Evolutionary conservation across 331 rosid species (phyloP), one percentile per base, ranked within the genome.

Genomic region (Prunus yedoensis): DNA sequence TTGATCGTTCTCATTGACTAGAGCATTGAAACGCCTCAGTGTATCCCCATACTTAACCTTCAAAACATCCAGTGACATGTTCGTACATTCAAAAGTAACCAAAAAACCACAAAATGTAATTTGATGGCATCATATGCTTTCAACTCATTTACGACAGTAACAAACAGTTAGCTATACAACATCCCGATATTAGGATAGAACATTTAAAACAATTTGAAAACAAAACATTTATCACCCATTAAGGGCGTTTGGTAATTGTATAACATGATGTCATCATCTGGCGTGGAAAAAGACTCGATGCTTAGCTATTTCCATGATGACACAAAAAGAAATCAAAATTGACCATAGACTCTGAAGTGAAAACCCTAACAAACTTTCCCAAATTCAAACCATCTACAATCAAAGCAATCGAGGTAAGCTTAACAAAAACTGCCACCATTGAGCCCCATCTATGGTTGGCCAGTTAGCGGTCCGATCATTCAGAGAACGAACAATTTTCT

Each of bases 11-110:
- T 83, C 89, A 50, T 79, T 72, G 25, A 88, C 74, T n/a, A 23
- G 49, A 15, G 85, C 98, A 81, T 57, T 88, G 73, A 95, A 91
- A 46, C 99, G 99, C 87, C 98, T 80, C 41, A 95, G 93, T 16
- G 84, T 83, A 56, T 91, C 90, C 65, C 84, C 96, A 86, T 83
- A 80, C 47, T 88, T 87, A 45, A 83, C 98, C 97, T 95, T 83
- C 27, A 75, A 35, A 43, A 15, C 1, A 56, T n/a, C 45, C 69
- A 79, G 83, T 77, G 51, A 16, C 17, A 30, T 45, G 12, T 57
- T 43, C 72, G 74, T 18, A 10, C 50, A 38, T 38, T 38, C 51
- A 14, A 38, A 65, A 65, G 51, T n/a, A 65, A 65, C 50, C 70
- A 65, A 20, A 65, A n/a, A 16, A 30, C 16, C 30, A n/a, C 8